Conservation (phyloP, 2,329 filamentous ascomycete species). For the Neofusicoccum laricinum region DNA sequence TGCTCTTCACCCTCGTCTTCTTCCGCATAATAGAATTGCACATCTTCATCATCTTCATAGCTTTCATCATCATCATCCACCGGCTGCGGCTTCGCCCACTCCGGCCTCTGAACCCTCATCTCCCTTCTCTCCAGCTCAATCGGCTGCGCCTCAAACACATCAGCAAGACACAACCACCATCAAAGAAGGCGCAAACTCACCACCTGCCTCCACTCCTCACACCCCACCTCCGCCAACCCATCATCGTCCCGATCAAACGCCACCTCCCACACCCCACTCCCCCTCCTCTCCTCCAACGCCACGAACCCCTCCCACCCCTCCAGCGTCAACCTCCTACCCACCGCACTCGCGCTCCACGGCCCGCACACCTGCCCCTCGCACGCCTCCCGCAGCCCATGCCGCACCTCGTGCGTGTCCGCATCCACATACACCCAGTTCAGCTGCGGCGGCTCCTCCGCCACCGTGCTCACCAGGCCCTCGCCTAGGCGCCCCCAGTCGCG, state of each 20-base stretch:
- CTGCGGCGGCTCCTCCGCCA: conserved; percentile 50
- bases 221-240: conserved; percentile 36
- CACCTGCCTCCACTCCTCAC: no score
- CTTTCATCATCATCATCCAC: neutral
- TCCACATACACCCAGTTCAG: conserved; percentile 69
- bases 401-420: conserved; percentile 57
- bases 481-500: conserved; percentile 40
- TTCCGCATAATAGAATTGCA: neutral
- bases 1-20: conserved; percentile 21
- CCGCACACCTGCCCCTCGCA: conserved; percentile 71
- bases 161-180: neutral
- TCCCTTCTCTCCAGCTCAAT: conserved; percentile 22
- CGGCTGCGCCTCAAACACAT: conserved; percentile 19
- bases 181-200: no score
- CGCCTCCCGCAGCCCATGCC: conserved; percentile 65
- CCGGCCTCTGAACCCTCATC: conserved; percentile 15
- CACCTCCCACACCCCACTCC: conserved; percentile 51
- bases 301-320: conserved; percentile 58
- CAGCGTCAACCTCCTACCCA: conserved; percentile 54
- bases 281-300: conserved; percentile 43
- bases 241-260: conserved; percentile 50
- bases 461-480: conserved; percentile 49
- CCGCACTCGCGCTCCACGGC: conserved; percentile 75
- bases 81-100: neutral
- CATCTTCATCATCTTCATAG: neutral